Base-by-base conservation (phyloP, 179 eudicot genomes). In the Heliamphora pulchella region DNA sequence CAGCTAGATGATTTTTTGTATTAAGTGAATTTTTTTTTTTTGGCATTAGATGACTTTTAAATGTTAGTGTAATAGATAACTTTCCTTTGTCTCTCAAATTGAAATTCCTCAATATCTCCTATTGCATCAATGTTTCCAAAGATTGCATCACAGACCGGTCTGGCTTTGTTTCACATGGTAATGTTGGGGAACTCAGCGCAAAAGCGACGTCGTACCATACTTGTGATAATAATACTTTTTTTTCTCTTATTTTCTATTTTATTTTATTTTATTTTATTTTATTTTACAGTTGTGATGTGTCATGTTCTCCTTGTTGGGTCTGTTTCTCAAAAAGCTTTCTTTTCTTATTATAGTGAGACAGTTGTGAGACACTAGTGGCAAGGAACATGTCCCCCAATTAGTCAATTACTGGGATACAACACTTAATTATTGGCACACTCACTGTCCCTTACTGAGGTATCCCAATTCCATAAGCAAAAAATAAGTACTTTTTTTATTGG, bases 171-270 rank as follows among this genome's bases (percentile, higher is more conserved):
- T 47, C 75, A 48, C 75, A 48, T 71, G 75, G 13, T 71, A 48
- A 71, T 48, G 75, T 48, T 70, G 3, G 74, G 74, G 4, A 51
- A 71, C 39, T 17, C 75, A 71, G 57, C 75, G 18, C n/a, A 15
- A 14, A 71, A 71, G 75, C 17, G 57, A 48, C 3, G 18, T 31
- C 31, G 31, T 31, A 71, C 41, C 75, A 71, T 51, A 31, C 75
- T 71, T 71, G 39, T 71, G 75, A 71, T 8, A 54, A 54, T 54
- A 2, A 2, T 54, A 54, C 58, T 54, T 54, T 3, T 48, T 3
- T 48, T 3, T 54, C 13, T 8, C 11, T 11, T 8, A n/a, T n/a
- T n/a, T 54, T 8, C 1, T 8, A 1, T 5, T 5, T 51, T 51
- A 9, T 31, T 31, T 31, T 0, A 31, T 31, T 31, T 31, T 31